Percentiles rank a stretch among this genome's conserved stretches.
phyloP scores from a whole-genome alignment of 208 protist genomes.

The Leishmania major region DNA sequence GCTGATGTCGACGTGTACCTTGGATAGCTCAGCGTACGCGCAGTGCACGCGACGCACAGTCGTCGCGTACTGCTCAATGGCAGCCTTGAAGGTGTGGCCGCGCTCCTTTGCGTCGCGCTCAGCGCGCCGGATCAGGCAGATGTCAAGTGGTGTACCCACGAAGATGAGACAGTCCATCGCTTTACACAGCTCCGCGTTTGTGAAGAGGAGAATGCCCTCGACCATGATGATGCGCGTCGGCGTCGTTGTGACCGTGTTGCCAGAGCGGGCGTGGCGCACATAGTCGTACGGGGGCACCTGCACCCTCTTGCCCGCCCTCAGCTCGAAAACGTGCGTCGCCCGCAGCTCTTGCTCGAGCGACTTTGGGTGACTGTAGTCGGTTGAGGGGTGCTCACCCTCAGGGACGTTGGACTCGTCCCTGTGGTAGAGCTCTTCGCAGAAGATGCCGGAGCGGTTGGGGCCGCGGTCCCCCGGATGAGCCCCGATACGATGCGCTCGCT shows the following conservation, averaged over 20 bases:
- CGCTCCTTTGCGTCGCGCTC: conserved; percentile 84
- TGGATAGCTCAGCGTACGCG: conserved; percentile 75
- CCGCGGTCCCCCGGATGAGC: conserved; percentile 43
- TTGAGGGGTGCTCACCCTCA: conserved; percentile 23
- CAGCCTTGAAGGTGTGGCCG: conserved; percentile 72
- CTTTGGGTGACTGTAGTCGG: conserved; percentile 71
- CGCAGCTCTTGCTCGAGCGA: conserved; percentile 84
- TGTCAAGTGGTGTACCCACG: conserved; percentile 89
- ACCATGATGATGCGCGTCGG: conserved; percentile 88
- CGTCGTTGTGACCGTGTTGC: conserved; percentile 39
- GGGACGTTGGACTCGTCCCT: conserved; percentile 34
- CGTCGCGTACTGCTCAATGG: conserved; percentile 85
- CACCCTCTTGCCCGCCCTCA: conserved; percentile 63
- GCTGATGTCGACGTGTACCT: conserved; percentile 83
- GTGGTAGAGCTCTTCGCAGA: conserved; percentile 92
- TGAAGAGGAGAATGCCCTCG: conserved; percentile 91
- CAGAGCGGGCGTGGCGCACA: conserved; percentile 61
- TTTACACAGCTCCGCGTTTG: conserved; percentile 48
- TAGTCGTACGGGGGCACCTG: conserved; percentile 94
- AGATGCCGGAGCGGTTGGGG: conserved; percentile 59
- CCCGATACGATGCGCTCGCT: conserved; percentile 63
- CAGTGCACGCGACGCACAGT: conserved; percentile 92
- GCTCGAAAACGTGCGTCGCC: conserved; percentile 45
- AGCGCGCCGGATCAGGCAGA: conserved; percentile 78
- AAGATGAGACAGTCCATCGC: conserved; percentile 91